Conservation (phyloP, 1,284 basidiomycete species). For the Ceratobasidium sp. region DNA sequence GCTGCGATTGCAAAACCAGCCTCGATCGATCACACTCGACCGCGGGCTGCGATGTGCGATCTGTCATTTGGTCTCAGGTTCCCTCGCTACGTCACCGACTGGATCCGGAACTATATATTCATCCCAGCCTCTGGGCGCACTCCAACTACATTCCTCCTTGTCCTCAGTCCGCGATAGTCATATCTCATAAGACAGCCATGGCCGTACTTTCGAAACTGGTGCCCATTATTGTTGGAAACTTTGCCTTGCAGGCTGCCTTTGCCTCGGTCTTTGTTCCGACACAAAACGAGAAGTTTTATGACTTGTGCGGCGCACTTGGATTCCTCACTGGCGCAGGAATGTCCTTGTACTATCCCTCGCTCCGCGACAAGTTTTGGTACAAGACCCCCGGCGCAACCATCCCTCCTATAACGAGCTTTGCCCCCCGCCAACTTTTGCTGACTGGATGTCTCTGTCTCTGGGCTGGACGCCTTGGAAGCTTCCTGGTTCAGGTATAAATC, state of each 20-base stretch:
- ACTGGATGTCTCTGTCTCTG: constrained; percentile 38
- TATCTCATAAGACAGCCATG: too few species aligned
- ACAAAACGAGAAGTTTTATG: constrained; percentile 38
- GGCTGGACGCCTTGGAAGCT: constrained; percentile 37
- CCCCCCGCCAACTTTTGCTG: constrained; percentile 38
- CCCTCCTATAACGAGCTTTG: constrained; percentile 21
- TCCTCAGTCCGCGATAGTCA: too few species aligned
- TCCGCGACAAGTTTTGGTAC: constrained; percentile 34
- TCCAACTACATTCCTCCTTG: too few species aligned
- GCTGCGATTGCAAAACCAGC: not conserved
- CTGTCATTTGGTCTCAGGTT: too few species aligned
- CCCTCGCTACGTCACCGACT: too few species aligned
- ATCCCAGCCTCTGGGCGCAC: not conserved
- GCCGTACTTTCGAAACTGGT: constrained; percentile 35
- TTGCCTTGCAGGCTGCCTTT: constrained; percentile 36
- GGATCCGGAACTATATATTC: too few species aligned
- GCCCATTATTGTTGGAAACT: constrained; percentile 33
- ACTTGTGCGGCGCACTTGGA: constrained; percentile 38
- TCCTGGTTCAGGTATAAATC: constrained; percentile 22
- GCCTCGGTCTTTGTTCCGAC: constrained; percentile 38
- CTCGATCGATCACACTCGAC: not conserved
- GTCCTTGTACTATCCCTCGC: constrained; percentile 33
- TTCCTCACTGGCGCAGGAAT: constrained; percentile 38
- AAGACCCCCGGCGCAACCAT: constrained; percentile 14
- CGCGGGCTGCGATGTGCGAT: too few species aligned